Evolutionary conservation across 306 rosid species (phyloP).

Genomic region (Sicyos edulis): DNA sequence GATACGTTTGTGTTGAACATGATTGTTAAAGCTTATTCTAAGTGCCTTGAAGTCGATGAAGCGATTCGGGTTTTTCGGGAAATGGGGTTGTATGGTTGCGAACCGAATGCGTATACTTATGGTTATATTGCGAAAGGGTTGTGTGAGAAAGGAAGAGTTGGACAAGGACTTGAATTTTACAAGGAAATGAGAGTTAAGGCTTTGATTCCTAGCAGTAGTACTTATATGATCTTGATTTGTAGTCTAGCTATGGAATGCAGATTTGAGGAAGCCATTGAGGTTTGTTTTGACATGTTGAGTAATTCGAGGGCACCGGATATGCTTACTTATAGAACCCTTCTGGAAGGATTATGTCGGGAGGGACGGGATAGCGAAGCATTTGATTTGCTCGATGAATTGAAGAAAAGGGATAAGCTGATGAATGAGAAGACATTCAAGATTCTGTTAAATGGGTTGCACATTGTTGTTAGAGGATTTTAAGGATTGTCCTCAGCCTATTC

Average conservation of each 20-base stretch:
- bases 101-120: constrained; percentile 68
- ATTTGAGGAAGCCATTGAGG: constrained; percentile 61
- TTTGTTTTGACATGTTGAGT: constrained; percentile 64
- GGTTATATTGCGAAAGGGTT: constrained; percentile 66
- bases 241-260: constrained; percentile 57
- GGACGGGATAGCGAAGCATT: constrained; percentile 57
- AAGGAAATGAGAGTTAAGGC: constrained; percentile 61
- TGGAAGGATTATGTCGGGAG: constrained; percentile 69
- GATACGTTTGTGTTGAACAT: constrained; percentile 72
- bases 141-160: constrained; percentile 92
- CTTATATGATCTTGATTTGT: constrained; percentile 57
- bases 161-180: constrained; percentile 60
- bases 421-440: constrained; percentile 41
- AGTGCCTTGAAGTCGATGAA: constrained; percentile 75
- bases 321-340: constrained; percentile 68
- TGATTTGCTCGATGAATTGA: constrained; percentile 58
- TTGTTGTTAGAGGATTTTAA: constrained; percentile 19
- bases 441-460: constrained; percentile 57
- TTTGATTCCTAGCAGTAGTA: constrained; percentile 54
- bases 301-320: constrained; percentile 63
- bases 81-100: constrained; percentile 83
- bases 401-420: constrained; percentile 51
- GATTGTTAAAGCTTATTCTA: constrained; percentile 77
- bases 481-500: constrained; percentile 12
- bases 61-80: constrained; percentile 61